These are phyloP conservation scores for Chloris gayana DNA, from an alignment of 176 grass and related monocot genomes.

Conservation along the genomic window DNA sequence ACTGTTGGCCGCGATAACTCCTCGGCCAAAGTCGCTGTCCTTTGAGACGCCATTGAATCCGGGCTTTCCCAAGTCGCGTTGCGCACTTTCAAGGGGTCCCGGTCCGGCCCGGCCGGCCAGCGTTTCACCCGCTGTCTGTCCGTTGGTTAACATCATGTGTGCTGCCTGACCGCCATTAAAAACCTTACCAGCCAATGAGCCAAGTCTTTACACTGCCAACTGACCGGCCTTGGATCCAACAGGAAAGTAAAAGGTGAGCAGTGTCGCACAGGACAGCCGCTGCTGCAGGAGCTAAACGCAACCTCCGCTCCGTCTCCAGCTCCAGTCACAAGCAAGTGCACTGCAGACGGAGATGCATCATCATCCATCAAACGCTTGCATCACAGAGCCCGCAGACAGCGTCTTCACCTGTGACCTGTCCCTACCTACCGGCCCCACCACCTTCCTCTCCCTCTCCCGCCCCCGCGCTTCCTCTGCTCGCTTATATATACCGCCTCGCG, in stretches of 20 bases:
- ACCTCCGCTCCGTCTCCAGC: too few relatives aligned
- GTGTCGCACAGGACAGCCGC: not conserved
- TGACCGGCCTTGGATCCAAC: conserved; percentile 13
- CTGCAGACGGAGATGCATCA: not conserved
- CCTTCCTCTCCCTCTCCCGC: conserved; percentile 38
- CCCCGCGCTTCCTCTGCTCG: not conserved
- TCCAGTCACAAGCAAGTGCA: not conserved
- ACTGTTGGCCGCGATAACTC: conserved; percentile 21
- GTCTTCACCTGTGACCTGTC: conserved; percentile 33
- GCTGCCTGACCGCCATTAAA: not conserved
- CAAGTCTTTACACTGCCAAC: conserved; percentile 9
- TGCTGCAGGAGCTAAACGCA: not conserved
- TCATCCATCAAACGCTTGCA: not conserved
- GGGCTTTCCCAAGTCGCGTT: not conserved
- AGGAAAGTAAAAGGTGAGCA: conserved; percentile 5
- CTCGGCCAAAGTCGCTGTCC: conserved; percentile 13
- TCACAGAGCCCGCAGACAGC: not conserved
- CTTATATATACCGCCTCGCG: conserved; percentile 51
- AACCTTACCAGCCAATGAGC: not conserved
- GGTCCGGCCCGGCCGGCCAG: too few relatives aligned
- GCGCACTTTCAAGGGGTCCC: not conserved
- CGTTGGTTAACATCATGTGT: not conserved
- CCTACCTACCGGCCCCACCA: conserved; percentile 30
- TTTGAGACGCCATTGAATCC: not conserved
- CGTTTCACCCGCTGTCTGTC: not conserved